Evolutionary conservation across 179 eudicot genomes (phyloP).

Genomic region (Monotropa hypopitys): DNA sequence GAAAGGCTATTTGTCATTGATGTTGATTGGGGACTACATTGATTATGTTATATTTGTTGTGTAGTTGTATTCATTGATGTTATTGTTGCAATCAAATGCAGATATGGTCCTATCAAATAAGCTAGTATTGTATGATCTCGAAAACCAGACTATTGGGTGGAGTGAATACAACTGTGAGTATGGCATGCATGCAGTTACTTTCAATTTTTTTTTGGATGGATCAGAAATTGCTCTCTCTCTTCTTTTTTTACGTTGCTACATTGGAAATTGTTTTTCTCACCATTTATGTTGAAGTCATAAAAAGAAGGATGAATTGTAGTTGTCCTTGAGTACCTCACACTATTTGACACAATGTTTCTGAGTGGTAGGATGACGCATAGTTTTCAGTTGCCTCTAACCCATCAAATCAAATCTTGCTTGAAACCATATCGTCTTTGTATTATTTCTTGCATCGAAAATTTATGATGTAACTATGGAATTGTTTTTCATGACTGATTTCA

Average conservation of each 20-base stretch:
- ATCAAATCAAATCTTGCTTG: background rate
- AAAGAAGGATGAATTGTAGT: background rate
- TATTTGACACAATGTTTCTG: background rate
- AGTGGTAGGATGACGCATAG: background rate
- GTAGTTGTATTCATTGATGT: background rate
- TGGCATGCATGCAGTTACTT: background rate
- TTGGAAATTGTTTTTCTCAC: background rate
- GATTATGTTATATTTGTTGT: no score
- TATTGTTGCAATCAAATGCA: constrained; percentile 19
- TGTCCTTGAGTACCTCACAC: background rate
- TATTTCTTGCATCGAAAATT: background rate
- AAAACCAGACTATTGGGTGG: constrained; percentile 73
- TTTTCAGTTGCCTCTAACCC: background rate
- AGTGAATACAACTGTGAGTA: constrained; percentile 67
- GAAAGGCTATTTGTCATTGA: no score
- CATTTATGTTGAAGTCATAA: background rate
- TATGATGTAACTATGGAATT: background rate
- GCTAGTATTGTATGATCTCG: constrained; percentile 67
- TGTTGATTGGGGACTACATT: no score
- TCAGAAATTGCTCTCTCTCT: background rate
- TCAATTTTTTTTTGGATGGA: background rate
- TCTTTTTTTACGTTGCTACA: background rate
- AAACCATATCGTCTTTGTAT: background rate
- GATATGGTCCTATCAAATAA: constrained; percentile 65
- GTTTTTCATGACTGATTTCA: constrained; percentile 17